Percentiles rank a stretch among this genome's conserved stretches.
These are phyloP conservation scores for Neoscytalidium dimidiatum DNA, from an alignment of 2,329 filamentous ascomycete genomes.

Conservation along the genomic window DNA sequence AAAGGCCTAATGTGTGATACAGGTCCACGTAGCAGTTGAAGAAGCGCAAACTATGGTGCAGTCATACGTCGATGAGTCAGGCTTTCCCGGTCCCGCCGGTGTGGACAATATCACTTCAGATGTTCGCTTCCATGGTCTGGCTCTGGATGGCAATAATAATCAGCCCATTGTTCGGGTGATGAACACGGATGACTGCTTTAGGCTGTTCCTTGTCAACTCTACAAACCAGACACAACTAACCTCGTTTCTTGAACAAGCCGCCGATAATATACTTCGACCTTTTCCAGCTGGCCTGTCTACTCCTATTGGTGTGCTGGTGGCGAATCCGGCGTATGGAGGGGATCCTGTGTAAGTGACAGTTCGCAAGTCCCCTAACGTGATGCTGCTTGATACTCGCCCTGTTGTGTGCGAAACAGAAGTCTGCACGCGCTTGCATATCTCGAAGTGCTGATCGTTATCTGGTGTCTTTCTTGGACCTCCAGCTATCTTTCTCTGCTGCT, in stretches of 20 bases:
- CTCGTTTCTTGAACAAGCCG: slow-evolving; percentile 57
- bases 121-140: slow-evolving; percentile 58
- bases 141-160: slow-evolving; percentile 56
- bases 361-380: slow-evolving; percentile 19
- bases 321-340: slow-evolving; percentile 61
- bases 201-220: slow-evolving; percentile 62
- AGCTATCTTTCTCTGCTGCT: no score
- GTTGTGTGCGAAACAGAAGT: no score
- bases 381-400: slow-evolving; percentile 30
- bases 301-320: slow-evolving; percentile 58
- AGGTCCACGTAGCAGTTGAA: slow-evolving; percentile 26
- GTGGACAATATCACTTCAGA: slow-evolving; percentile 44
- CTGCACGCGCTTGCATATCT: no score
- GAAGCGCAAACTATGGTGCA: slow-evolving; percentile 52
- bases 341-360: slow-evolving; percentile 40
- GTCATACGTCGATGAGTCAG: slow-evolving; percentile 48
- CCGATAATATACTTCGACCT: slow-evolving; percentile 57
- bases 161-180: slow-evolving; percentile 57
- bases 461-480: no score
- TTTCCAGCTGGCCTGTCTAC: slow-evolving; percentile 63
- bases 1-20: not conserved
- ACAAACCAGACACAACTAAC: slow-evolving; percentile 60
- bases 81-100: slow-evolving; percentile 50
- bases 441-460: no score
- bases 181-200: slow-evolving; percentile 67